These are phyloP conservation scores for Solanum sparsipilum DNA, from an alignment of 257 asterid species.

Conservation along the genomic window DNA sequence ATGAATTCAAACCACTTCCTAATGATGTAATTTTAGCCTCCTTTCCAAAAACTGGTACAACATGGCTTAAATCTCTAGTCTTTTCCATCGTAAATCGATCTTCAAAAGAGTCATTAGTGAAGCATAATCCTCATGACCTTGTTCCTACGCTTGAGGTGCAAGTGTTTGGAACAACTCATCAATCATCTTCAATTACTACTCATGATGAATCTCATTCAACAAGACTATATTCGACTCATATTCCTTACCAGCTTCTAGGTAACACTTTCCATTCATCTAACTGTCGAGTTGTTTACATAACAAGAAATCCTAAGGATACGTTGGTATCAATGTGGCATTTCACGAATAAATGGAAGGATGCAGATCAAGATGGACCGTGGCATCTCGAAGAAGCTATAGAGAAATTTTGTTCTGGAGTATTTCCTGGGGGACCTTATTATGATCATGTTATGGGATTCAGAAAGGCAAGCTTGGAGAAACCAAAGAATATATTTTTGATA, in stretches of 20 bases:
- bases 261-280: not conserved
- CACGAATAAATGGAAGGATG: not conserved
- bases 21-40: not conserved
- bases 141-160: slow-evolving; percentile 1
- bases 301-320: not conserved
- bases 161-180: not conserved
- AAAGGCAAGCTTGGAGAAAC: not conserved
- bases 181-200: not conserved
- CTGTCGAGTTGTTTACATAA: not conserved
- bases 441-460: slow-evolving; percentile 3
- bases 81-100: not conserved
- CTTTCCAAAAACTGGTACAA: slow-evolving; percentile 2
- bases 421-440: slow-evolving; percentile 3
- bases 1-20: not conserved
- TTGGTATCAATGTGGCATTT: not conserved
- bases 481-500: not conserved
- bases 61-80: slow-evolving; percentile 5
- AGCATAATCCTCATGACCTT: not conserved
- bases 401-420: not conserved
- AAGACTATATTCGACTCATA: not conserved
- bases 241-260: not conserved
- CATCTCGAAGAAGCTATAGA: not conserved
- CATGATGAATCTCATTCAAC: not conserved
- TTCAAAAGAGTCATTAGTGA: not conserved
- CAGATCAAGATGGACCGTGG: not conserved